Percentiles rank a stretch among this genome's conserved stretches.
These are phyloP conservation scores for Isoetes taiwanensis DNA, from an alignment of 75 land plant genomes.

Conservation along the genomic window DNA sequence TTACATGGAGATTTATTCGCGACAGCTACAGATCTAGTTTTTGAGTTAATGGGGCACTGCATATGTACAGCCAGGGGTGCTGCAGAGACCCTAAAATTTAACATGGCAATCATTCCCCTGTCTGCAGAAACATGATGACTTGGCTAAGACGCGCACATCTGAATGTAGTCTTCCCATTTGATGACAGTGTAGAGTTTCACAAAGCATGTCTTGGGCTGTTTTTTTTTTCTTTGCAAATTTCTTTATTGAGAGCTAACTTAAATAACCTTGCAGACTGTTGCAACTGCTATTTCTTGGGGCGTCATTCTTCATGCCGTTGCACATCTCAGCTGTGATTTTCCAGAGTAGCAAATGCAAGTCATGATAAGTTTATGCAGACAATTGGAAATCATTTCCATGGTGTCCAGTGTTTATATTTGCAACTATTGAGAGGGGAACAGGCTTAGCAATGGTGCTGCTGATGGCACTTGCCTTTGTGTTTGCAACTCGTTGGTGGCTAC, in stretches of 20 bases:
- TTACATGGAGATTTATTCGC: slow-evolving; percentile 17
- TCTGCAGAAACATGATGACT: slow-evolving; percentile 22
- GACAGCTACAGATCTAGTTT: slow-evolving; percentile 14
- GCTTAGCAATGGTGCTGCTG: slow-evolving; percentile 19
- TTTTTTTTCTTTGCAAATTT: neutral
- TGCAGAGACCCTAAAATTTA: slow-evolving; percentile 25
- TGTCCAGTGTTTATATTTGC: slow-evolving; percentile 8
- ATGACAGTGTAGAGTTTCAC: slow-evolving; percentile 27
- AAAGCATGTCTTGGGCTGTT: slow-evolving; percentile 9
- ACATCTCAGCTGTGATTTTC: slow-evolving; percentile 22
- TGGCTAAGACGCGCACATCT: slow-evolving; percentile 17
- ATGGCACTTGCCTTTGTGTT: slow-evolving; percentile 17
- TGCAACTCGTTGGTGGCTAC: slow-evolving; percentile 14
- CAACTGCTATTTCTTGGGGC: slow-evolving; percentile 12
- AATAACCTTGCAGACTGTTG: slow-evolving; percentile 8
- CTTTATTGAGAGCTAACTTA: neutral
- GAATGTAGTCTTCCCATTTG: slow-evolving; percentile 15
- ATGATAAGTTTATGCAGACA: slow-evolving; percentile 4
- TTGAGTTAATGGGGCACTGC: slow-evolving; percentile 23
- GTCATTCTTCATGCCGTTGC: slow-evolving; percentile 15
- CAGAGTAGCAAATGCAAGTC: slow-evolving; percentile 11
- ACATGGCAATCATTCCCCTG: slow-evolving; percentile 25
- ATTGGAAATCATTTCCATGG: slow-evolving; percentile 16
- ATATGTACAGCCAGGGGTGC: slow-evolving; percentile 26
- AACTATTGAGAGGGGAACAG: slow-evolving; percentile 12